Conservation (phyloP, 805 yeast genomes). For the Nakazawaea wickerhamii region DNA sequence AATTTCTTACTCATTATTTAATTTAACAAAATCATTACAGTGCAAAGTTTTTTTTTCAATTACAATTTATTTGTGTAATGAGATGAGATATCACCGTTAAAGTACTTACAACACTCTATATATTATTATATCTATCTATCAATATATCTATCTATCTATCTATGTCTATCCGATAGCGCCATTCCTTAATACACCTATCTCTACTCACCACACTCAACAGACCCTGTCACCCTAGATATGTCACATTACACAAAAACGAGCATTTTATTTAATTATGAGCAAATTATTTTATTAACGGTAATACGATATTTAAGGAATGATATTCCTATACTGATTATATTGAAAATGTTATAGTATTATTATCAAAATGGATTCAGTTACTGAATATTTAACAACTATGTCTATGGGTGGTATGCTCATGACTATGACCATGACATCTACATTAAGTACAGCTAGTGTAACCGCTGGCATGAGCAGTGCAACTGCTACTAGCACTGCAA, state of each 20-base stretch:
- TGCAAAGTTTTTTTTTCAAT: not conserved
- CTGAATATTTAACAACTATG: constrained; percentile 11
- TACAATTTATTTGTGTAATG: not conserved
- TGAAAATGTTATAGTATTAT: too few relatives aligned
- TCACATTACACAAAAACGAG: too few relatives aligned
- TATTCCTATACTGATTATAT: too few relatives aligned
- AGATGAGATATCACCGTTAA: too few relatives aligned
- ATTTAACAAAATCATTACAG: not conserved
- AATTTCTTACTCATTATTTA: constrained; percentile 1
- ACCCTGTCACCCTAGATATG: too few relatives aligned
- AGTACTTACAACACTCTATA: too few relatives aligned
- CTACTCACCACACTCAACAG: too few relatives aligned
- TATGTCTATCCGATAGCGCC: too few relatives aligned
- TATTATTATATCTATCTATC: too few relatives aligned
- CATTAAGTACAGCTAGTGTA: constrained; percentile 8
- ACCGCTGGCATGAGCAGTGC: constrained; percentile 2
- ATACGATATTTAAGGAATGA: too few relatives aligned
- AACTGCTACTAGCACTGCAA: constrained; percentile 6
- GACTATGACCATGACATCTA: constrained; percentile 15
- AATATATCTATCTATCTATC: too few relatives aligned
- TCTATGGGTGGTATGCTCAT: constrained; percentile 13
- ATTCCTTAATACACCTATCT: too few relatives aligned
- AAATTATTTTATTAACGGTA: constrained; percentile 8
- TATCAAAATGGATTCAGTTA: not conserved
- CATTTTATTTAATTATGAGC: constrained; percentile 8